phyloP scores from a whole-genome alignment of 176 grass and related monocot species.

The Carex cristatella region DNA sequence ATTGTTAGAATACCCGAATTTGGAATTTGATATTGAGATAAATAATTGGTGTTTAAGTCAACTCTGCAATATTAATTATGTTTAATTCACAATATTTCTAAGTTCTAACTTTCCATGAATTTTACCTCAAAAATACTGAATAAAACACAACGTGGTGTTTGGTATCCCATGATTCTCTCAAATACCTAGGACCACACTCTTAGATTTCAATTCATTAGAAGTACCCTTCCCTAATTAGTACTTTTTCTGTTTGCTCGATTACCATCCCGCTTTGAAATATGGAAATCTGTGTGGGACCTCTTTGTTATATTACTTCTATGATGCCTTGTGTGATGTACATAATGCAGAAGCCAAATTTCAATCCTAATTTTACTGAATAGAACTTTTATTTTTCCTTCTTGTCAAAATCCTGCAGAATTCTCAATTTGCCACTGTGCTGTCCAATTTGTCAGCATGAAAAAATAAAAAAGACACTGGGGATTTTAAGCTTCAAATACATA shows the following conservation, averaged over 20 bases:
- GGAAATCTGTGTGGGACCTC: background rate
- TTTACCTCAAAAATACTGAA: background rate
- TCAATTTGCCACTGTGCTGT: background rate
- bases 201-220: background rate
- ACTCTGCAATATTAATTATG: background rate
- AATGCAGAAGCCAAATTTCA: background rate
- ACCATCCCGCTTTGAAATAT: background rate
- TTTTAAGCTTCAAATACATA: background rate
- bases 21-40: background rate
- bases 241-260: background rate
- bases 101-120: background rate
- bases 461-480: background rate
- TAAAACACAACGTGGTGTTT: background rate
- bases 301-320: background rate
- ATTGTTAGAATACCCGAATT: background rate
- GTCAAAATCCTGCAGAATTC: background rate
- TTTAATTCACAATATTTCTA: background rate
- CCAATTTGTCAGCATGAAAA: background rate
- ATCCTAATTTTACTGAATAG: background rate
- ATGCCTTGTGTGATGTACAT: background rate
- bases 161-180: background rate
- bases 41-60: background rate
- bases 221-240: background rate
- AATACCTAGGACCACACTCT: background rate
- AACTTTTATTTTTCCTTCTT: background rate